Percentiles rank a stretch among this genome's conserved stretches.
phyloP scores from a whole-genome alignment of 2,329 filamentous ascomycete species.

The Talaromyces rugulosus region DNA sequence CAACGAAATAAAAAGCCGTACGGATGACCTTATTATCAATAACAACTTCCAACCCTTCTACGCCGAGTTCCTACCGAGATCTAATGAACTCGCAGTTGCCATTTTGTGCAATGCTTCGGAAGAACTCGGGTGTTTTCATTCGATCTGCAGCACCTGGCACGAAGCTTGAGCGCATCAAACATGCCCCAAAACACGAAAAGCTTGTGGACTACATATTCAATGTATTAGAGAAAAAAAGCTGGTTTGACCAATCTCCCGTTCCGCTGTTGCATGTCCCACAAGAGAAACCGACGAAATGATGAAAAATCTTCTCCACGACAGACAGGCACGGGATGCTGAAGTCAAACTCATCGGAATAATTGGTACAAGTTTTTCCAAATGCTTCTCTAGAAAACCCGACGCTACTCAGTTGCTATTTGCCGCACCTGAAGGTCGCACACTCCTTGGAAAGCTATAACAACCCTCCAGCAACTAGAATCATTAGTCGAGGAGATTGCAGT shows the following conservation, averaged over 20 bases:
- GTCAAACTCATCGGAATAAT: neutral
- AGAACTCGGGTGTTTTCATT: neutral
- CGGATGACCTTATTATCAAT: neutral
- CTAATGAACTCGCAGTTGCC: neutral
- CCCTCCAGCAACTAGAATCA: neutral
- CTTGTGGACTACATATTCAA: neutral
- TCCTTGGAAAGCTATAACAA: neutral
- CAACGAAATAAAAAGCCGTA: neutral
- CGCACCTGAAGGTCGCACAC: neutral
- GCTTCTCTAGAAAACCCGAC: neutral
- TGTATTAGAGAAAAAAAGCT: neutral
- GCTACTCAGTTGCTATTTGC: neutral
- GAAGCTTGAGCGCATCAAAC: neutral
- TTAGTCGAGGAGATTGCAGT: neutral
- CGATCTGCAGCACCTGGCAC: neutral
- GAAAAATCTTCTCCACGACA: neutral
- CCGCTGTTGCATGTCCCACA: neutral
- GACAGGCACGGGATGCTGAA: neutral
- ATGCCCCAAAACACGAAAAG: neutral
- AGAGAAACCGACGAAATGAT: neutral
- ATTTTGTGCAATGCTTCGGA: neutral
- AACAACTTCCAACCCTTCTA: neutral
- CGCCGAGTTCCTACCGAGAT: neutral
- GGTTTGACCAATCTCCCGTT: neutral
- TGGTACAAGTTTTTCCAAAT: neutral